Evolutionary conservation across 208 protist species (phyloP).

Genomic region (Leishmania guyanensis): DNA sequence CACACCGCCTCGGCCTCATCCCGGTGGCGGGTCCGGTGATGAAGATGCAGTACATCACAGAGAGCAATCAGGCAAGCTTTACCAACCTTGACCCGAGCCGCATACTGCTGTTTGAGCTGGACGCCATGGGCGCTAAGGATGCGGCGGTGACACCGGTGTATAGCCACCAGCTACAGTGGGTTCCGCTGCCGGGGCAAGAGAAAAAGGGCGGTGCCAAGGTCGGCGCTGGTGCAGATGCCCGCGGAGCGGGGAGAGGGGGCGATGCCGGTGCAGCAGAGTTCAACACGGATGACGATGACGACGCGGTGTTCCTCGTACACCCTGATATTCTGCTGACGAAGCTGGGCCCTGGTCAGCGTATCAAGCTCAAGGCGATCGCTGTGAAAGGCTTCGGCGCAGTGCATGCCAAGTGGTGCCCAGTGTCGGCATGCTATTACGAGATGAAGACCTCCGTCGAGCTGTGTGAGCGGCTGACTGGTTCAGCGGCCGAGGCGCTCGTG

Average conservation of each 20-base stretch:
- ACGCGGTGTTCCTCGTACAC: conserved; percentile 93
- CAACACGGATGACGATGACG: conserved; percentile 38
- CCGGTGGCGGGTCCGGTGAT: conserved; percentile 96
- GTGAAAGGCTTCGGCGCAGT: conserved; percentile 96
- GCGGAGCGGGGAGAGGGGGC: not conserved
- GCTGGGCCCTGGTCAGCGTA: conserved; percentile 94
- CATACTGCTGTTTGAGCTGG: conserved; percentile 85
- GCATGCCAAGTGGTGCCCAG: conserved; percentile 99
- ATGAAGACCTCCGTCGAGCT: conserved; percentile 95
- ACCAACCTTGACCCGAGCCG: conserved; percentile 68
- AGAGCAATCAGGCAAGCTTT: conserved; percentile 50
- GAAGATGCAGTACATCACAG: conserved; percentile 87
- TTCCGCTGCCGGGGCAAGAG: conserved; percentile 89
- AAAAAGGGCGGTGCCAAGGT: conserved; percentile 16
- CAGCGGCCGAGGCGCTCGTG: conserved; percentile 81
- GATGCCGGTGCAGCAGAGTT: conserved; percentile 8
- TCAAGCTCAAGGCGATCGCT: conserved; percentile 94
- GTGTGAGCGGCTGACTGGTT: conserved; percentile 64
- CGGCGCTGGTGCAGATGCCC: conserved; percentile 2
- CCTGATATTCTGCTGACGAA: conserved; percentile 98
- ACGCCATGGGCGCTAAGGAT: conserved; percentile 66
- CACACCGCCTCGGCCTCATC: conserved; percentile 97
- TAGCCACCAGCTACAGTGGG: conserved; percentile 92
- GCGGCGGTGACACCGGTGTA: conserved; percentile 84
- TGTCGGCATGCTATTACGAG: conserved; percentile 96